Conservation (phyloP, 306 rosid species). For the Pachyrhizus erosus region DNA sequence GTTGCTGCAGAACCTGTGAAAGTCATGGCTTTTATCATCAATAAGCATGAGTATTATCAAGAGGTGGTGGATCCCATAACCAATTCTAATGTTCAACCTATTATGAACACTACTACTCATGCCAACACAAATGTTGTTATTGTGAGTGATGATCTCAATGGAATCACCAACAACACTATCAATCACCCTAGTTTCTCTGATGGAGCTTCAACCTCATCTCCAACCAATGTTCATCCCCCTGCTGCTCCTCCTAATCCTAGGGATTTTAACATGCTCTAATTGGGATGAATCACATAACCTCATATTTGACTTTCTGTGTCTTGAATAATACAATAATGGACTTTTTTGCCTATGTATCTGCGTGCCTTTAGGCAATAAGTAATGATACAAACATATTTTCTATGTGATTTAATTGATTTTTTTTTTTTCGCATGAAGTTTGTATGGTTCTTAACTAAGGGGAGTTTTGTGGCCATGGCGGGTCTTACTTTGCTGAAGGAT, state of each 20-base stretch:
- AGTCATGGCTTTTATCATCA: neutral
- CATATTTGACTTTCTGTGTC: neutral
- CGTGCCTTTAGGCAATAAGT: neutral
- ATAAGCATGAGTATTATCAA: neutral
- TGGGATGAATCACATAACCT: too few species aligned
- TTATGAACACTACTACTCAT: too few species aligned
- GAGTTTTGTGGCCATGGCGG: neutral
- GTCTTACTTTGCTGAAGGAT: neutral
- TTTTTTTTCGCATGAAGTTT: neutral
- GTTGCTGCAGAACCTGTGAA: neutral
- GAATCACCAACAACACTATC: too few species aligned
- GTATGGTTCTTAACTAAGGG: neutral
- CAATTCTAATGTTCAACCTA: neutral
- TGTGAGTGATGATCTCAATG: too few species aligned
- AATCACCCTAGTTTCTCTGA: too few species aligned
- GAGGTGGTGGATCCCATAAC: rapidly evolving
- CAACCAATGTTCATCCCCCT: too few species aligned
- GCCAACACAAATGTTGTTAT: too few species aligned
- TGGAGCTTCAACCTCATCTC: too few species aligned
- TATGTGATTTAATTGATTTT: neutral
- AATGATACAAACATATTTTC: neutral
- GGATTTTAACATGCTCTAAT: too few species aligned
- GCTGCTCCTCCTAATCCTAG: too few species aligned
- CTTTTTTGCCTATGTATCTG: neutral
- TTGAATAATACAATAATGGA: neutral